These are phyloP conservation scores for Bacidia gigantensis DNA, from an alignment of 495 filamentous ascomycete species.

Conservation along the genomic window DNA sequence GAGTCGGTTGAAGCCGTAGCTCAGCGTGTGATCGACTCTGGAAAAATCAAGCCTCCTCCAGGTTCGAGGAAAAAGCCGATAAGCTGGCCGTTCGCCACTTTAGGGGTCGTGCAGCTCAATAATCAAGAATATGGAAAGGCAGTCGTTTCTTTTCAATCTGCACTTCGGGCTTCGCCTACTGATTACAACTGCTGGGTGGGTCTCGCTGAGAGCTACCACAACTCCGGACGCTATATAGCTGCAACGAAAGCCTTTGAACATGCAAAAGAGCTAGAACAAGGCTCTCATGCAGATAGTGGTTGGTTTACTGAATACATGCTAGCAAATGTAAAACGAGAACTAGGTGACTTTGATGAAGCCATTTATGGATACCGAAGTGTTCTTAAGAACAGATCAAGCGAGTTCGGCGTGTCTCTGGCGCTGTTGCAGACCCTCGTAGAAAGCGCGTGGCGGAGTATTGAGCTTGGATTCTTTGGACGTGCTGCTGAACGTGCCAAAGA, in stretches of 20 bases:
- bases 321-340: constrained; percentile 85
- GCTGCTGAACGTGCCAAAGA: constrained; percentile 51
- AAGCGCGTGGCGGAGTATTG: constrained; percentile 58
- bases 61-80: constrained; percentile 81
- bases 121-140: constrained; percentile 80
- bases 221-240: constrained; percentile 80
- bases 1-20: constrained; percentile 88
- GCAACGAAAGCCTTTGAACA: constrained; percentile 83
- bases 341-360: constrained; percentile 77
- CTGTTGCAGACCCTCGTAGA: constrained; percentile 78
- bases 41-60: constrained; percentile 73
- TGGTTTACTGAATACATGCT: constrained; percentile 97
- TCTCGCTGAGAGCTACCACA: constrained; percentile 88
- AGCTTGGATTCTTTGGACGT: constrained; percentile 72
- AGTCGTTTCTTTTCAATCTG: constrained; percentile 80
- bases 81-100: constrained; percentile 93
- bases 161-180: constrained; percentile 65
- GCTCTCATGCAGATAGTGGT: constrained; percentile 27
- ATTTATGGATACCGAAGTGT: constrained; percentile 62
- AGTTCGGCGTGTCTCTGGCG: constrained; percentile 77
- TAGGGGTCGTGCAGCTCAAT: constrained; percentile 93
- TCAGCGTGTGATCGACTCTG: constrained; percentile 83
- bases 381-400: constrained; percentile 45
- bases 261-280: constrained; percentile 51
- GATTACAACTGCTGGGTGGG: constrained; percentile 96